phyloP scores from a whole-genome alignment of 192 early-diverging fungal genomes.

The Coemansia sp. region DNA sequence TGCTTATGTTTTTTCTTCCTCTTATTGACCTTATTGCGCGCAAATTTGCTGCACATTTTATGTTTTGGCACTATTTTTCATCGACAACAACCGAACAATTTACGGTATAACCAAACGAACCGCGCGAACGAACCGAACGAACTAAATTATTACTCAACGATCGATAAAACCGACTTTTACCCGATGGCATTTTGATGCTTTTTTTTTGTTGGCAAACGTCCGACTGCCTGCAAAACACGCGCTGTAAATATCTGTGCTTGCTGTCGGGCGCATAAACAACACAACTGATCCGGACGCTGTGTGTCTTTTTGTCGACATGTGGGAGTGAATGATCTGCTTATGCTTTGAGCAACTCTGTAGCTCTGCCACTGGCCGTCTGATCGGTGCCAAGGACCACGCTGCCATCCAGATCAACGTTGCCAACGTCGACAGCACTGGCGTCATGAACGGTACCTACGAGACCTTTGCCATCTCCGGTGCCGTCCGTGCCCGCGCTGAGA shows the following conservation, averaged over 20 bases:
- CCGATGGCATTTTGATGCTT: not conserved
- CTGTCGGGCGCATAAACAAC: no score
- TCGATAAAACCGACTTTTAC: not conserved
- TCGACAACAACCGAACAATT: no score
- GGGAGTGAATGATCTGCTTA: slow-evolving; percentile 5
- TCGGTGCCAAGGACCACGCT: slow-evolving; percentile 98
- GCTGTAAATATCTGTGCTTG: no score
- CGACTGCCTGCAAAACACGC: no score
- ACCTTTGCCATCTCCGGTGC: slow-evolving; percentile 91
- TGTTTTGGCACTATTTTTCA: no score
- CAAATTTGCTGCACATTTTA: no score
- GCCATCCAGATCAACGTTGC: slow-evolving; percentile 97
- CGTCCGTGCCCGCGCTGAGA: slow-evolving; percentile 84
- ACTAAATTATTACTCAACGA: not conserved
- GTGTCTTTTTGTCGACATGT: no score
- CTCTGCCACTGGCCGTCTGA: slow-evolving; percentile 97
- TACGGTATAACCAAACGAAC: not conserved
- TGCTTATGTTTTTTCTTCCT: no score
- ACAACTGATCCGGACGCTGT: no score
- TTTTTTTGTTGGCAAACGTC: not conserved
- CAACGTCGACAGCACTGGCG: slow-evolving; percentile 85
- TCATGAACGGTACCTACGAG: slow-evolving; percentile 67
- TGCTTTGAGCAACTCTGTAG: slow-evolving; percentile 22
- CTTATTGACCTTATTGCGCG: no score
- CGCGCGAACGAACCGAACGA: not conserved